Percentiles rank a stretch among this genome's conserved stretches.
Conservation (phyloP, 1,284 basidiomycete species). For the Coniophora puteana region DNA sequence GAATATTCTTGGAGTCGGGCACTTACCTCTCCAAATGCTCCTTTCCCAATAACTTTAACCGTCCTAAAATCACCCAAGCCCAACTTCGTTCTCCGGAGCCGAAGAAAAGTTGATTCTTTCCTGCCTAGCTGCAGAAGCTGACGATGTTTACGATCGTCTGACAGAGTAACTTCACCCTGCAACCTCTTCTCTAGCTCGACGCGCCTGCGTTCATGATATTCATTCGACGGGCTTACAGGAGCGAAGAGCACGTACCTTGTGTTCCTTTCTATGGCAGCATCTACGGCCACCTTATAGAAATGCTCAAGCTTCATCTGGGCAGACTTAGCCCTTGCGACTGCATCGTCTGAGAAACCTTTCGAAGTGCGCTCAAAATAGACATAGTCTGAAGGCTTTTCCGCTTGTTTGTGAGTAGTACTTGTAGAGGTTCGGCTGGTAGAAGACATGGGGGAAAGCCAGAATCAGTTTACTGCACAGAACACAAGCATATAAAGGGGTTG, state of each 20-base stretch:
- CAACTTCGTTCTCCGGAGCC: constrained; percentile 79
- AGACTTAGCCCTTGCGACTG: constrained; percentile 77
- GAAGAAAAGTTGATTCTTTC: constrained; percentile 82
- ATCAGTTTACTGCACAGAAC: too few relatives aligned
- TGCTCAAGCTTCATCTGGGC: constrained; percentile 91
- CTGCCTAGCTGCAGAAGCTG: constrained; percentile 80
- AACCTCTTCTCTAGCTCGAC: constrained; percentile 83
- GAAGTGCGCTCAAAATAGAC: constrained; percentile 84
- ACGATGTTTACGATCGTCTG: constrained; percentile 77
- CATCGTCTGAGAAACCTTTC: constrained; percentile 67
- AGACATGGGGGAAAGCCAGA: too few relatives aligned
- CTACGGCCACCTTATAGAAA: constrained; percentile 90
- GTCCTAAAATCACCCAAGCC: constrained; percentile 87
- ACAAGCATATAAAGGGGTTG: too few relatives aligned
- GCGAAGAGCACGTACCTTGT: constrained; percentile 50
- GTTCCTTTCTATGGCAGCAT: constrained; percentile 88
- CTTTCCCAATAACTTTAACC: constrained; percentile 94
- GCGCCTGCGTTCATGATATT: constrained; percentile 47
- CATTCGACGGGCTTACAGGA: background rate
- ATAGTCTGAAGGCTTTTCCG: constrained; percentile 49
- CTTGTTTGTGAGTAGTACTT: too few relatives aligned
- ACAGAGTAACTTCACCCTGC: constrained; percentile 55
- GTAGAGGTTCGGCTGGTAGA: too few relatives aligned
- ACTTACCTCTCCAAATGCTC: constrained; percentile 86
- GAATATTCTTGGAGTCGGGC: background rate